A percentile compares a stretch with the other conserved stretches of the same genome.
Conservation (phyloP, 2,329 filamentous ascomycete species). For the Lachnellula suecica region DNA sequence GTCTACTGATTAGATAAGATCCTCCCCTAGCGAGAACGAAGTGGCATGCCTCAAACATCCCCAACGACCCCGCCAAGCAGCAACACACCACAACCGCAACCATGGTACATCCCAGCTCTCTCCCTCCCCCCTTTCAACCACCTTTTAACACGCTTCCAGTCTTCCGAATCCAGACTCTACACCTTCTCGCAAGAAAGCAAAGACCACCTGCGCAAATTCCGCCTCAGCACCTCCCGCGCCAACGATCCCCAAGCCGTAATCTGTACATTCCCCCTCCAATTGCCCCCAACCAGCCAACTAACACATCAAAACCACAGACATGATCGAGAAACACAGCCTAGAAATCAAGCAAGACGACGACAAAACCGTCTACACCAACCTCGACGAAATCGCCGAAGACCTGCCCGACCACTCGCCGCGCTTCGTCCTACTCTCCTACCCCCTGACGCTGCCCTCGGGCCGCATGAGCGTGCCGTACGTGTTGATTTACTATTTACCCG, state of each 20-base stretch:
- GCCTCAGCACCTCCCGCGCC: conserved; percentile 82
- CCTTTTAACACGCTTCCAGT: conserved; percentile 15
- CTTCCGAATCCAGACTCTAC: conserved; percentile 85
- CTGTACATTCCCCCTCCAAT: conserved; percentile 63
- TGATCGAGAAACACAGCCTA: conserved; percentile 86
- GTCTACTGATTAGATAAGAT: not conserved
- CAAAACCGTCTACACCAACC: conserved; percentile 72
- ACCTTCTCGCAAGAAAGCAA: conserved; percentile 90
- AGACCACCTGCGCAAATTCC: conserved; percentile 90
- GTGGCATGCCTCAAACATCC: not conserved
- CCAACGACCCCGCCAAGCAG: not conserved
- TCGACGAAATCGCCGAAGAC: conserved; percentile 82
- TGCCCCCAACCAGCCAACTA: conserved; percentile 2
- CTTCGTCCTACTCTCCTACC: conserved; percentile 88
- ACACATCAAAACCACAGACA: conserved; percentile 57
- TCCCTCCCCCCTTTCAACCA: not conserved
- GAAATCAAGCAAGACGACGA: conserved; percentile 86
- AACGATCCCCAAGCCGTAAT: conserved; percentile 89
- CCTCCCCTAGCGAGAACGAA: not conserved
- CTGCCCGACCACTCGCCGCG: conserved; percentile 89
- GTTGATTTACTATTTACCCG: conserved; percentile 90
- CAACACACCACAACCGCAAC: not conserved
- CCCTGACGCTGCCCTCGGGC: conserved; percentile 78
- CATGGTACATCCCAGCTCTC: not conserved
- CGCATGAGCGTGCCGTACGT: conserved; percentile 89